Conservation (phyloP, 179 eudicot species). For the Sideroxylon spinosum region DNA sequence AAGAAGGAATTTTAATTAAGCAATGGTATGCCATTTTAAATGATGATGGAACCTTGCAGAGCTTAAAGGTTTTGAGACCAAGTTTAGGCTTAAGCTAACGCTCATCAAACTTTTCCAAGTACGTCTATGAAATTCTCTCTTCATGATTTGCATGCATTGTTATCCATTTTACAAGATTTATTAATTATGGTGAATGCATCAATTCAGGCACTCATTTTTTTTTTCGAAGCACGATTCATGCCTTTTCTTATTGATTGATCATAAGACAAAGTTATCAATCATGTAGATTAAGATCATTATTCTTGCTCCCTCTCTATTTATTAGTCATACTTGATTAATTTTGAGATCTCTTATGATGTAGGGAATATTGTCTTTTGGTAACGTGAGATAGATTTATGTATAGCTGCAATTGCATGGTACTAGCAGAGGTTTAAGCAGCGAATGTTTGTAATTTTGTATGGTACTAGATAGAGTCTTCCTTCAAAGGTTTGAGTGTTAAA, state of each 20-base stretch:
- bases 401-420: not conserved
- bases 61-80: conserved; percentile 98
- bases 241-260: not conserved
- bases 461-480: not conserved
- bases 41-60: conserved; percentile 97
- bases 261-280: no score
- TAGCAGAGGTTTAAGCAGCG: not conserved
- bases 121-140: no score
- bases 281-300: no score
- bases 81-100: conserved; percentile 99
- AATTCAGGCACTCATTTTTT: not conserved
- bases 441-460: not conserved
- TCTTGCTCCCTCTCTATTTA: no score
- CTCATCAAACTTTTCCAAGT: conserved; percentile 99
- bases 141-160: no score
- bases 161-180: no score
- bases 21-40: conserved; percentile 97
- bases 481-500: no score
- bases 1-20: conserved; percentile 93
- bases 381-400: not conserved
- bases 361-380: not conserved
- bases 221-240: not conserved
- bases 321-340: no score
- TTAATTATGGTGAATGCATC: not conserved
- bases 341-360: no score